phyloP scores from a whole-genome alignment of 768 basidiomycete genomes.

The Pulveroboletus sp. region DNA sequence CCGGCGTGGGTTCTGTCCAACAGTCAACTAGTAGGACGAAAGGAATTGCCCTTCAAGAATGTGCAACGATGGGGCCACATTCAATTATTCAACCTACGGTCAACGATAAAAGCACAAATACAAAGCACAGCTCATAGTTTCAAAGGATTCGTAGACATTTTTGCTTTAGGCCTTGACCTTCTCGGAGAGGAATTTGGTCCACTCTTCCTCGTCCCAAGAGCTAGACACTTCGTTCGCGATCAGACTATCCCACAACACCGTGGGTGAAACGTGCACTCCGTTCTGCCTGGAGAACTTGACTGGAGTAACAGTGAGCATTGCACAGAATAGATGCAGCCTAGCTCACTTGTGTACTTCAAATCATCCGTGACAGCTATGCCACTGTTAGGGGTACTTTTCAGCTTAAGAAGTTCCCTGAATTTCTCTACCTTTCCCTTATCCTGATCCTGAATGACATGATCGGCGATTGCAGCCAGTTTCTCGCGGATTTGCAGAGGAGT shows the following conservation, averaged over 20 bases:
- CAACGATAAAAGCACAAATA: not conserved
- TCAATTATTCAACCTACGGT: no score
- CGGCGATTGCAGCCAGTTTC: constrained; percentile 63
- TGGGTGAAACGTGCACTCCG: constrained; percentile 87
- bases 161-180: constrained; percentile 44
- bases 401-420: constrained; percentile 60
- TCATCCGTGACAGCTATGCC: constrained; percentile 80
- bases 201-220: constrained; percentile 79
- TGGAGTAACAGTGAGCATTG: constrained; percentile 25
- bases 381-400: constrained; percentile 69
- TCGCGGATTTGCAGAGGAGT: constrained; percentile 73
- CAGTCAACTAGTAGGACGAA: no score
- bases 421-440: constrained; percentile 42
- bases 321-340: not conserved
- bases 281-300: constrained; percentile 94
- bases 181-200: constrained; percentile 68
- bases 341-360: constrained; percentile 84
- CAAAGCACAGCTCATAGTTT: not conserved
- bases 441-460: constrained; percentile 50
- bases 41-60: no score
- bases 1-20: no score
- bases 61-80: no score
- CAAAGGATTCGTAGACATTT: not conserved
- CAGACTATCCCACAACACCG: constrained; percentile 74
- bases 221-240: constrained; percentile 73